Base-by-base conservation (phyloP, 108 stramenopile species). In the Cyclotella baltica region DNA sequence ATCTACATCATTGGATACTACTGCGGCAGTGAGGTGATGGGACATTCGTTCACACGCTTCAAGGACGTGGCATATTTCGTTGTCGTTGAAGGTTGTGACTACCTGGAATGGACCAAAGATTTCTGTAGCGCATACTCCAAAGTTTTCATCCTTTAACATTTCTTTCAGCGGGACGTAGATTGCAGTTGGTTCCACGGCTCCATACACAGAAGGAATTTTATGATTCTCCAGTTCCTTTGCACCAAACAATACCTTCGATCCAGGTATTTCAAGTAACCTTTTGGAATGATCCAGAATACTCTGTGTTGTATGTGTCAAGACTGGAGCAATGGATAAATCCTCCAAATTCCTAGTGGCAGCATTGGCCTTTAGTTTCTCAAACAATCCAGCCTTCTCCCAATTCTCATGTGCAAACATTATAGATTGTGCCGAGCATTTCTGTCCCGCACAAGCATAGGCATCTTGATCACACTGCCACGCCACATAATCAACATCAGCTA, bases 381-480 rank as follows among this genome's bases (percentile, higher is more conserved):
- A 52, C 67, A 99, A 63, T 51, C 95, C 97, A n/a, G 87, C 84
- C 50, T 76, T 62, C 62, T 85, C 85, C 96, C 97, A 98, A 76
- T 97, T 98, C 57, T 96, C 90, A 78, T 99, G 98, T 37, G 91
- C 83, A 83, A 99, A 98, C 38, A 97, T 83, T 47, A 98, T 96
- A 34, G 95, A 96, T 80, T 99, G 97, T 5, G 98, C 98, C 0
- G 96, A 97, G 78, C 98, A 99, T 90, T 99, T 99, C 87, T 99
- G 98, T 22, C 98, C 98, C 33, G 88, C 83, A 52, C 84, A 88
- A 4, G 97, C 98, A 78, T 99, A 99, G 22, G 98, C 98, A 85
- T 99, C 98, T 83, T 99, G 98, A 79, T 99, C 98, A 68, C 95
- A 98, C 75, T 93, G 92, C 96, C 96, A 98, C 33, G 97, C 97